A percentile compares a stretch with the other conserved stretches of the same genome.
phyloP scores from a whole-genome alignment of 148 eudicot species.

The Bassia scoparia region DNA sequence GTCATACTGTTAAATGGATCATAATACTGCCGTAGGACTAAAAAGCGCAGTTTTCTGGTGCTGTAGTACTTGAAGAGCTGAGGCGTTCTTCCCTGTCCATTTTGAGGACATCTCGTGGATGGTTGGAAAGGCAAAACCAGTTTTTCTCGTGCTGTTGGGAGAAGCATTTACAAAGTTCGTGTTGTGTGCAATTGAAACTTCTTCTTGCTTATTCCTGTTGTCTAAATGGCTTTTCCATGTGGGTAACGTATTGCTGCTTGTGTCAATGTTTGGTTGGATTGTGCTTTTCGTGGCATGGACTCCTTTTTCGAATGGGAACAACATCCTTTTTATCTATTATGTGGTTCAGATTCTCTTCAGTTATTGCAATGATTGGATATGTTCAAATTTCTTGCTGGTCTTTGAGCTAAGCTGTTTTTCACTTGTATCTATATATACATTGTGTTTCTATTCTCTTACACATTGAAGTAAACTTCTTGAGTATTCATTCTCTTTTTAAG shows the following conservation, averaged over 20 bases:
- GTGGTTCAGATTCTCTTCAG: slow-evolving; percentile 75
- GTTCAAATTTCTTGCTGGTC: slow-evolving; percentile 51
- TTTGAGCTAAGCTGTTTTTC: slow-evolving; percentile 57
- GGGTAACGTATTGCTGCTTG: slow-evolving; percentile 56
- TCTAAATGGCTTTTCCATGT: slow-evolving; percentile 63
- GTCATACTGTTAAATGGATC: slow-evolving; percentile 30
- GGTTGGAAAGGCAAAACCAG: slow-evolving; percentile 64
- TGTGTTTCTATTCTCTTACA: too few species aligned
- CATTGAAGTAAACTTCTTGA: not conserved
- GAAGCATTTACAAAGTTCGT: slow-evolving; percentile 32
- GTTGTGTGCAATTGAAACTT: slow-evolving; percentile 46
- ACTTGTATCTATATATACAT: not conserved
- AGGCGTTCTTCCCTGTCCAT: slow-evolving; percentile 40
- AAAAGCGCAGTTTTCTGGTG: slow-evolving; percentile 32
- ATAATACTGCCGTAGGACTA: slow-evolving; percentile 31
- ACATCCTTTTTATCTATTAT: slow-evolving; percentile 65
- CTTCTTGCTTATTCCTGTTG: slow-evolving; percentile 60
- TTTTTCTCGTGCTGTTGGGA: slow-evolving; percentile 32
- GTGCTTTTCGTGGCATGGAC: slow-evolving; percentile 72
- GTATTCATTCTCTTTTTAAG: not conserved
- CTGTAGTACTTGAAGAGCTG: slow-evolving; percentile 38
- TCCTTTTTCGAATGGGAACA: slow-evolving; percentile 91
- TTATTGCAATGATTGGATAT: slow-evolving; percentile 68
- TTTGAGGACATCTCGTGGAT: slow-evolving; percentile 47
- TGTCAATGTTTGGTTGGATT: slow-evolving; percentile 83